Conservation (phyloP, 768 basidiomycete genomes). For the Termitomyces sp. region DNA sequence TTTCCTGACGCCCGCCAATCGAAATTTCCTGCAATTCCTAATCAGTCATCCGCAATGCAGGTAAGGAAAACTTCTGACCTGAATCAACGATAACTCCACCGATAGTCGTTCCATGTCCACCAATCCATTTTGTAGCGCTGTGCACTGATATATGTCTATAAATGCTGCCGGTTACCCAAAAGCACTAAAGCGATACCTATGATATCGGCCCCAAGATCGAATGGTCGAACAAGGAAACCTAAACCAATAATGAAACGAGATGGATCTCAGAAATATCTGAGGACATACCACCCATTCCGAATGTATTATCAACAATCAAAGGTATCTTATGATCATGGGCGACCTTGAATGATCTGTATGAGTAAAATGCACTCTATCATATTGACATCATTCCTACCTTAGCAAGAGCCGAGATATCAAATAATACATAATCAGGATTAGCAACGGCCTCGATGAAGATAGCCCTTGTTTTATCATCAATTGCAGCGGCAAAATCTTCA, state of each 20-base stretch:
- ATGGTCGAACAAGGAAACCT: conserved; percentile 64
- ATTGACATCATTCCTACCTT: conserved; percentile 35
- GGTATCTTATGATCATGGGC: conserved; percentile 73
- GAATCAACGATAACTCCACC: conserved; percentile 71
- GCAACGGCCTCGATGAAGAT: conserved; percentile 74
- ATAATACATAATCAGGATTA: conserved; percentile 71
- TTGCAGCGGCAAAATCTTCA: conserved; percentile 54
- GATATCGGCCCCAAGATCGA: conserved; percentile 75
- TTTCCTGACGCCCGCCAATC: conserved; percentile 64
- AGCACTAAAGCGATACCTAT: conserved; percentile 32
- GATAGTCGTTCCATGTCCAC: conserved; percentile 76
- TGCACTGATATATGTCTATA: conserved; percentile 37
- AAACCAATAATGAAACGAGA: conserved; percentile 11
- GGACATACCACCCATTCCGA: conserved; percentile 57
- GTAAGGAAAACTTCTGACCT: conserved; percentile 28
- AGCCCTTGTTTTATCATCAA: conserved; percentile 75
- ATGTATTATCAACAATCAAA: conserved; percentile 77
- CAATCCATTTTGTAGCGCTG: conserved; percentile 84
- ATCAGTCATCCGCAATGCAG: conserved; percentile 2
- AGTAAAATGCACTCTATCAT: not conserved
- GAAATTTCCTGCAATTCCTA: conserved; percentile 48
- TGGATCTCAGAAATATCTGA: not conserved
- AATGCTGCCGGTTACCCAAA: not conserved
- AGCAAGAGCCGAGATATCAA: conserved; percentile 63
- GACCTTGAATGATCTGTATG: conserved; percentile 31